Percentiles rank a stretch among this genome's conserved stretches.
These are phyloP conservation scores for Anaeramoeba ignava DNA, from an alignment of 78 protist genomes.

Conservation along the genomic window DNA sequence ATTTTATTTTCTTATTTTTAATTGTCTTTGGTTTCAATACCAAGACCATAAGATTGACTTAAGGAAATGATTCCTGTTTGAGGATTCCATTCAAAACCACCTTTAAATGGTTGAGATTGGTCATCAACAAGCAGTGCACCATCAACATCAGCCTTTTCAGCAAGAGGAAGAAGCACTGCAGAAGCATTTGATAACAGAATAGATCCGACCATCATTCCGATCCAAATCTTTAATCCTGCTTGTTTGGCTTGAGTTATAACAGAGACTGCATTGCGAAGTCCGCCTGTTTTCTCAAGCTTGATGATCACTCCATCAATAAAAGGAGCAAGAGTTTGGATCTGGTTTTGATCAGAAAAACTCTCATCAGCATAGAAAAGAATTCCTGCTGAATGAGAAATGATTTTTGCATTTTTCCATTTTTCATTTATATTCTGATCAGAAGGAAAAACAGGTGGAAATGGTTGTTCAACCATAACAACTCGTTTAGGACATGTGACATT, in stretches of 20 bases:
- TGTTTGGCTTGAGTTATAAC: background rate
- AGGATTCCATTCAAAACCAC: background rate
- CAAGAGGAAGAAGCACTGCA: background rate
- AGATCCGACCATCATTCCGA: slow-evolving; percentile 3
- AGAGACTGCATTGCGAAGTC: background rate
- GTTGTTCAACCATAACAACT: background rate
- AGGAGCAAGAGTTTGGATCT: background rate
- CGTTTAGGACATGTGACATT: background rate
- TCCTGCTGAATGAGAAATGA: background rate
- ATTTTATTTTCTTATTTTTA: too few relatives aligned
- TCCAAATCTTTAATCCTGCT: background rate
- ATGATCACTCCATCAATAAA: background rate
- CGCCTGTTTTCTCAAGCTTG: background rate
- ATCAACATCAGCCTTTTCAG: background rate
- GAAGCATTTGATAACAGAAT: background rate
- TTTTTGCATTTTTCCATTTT: background rate
- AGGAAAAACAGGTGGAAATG: background rate
- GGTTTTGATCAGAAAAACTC: background rate
- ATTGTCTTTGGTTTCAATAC: background rate
- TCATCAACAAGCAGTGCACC: background rate
- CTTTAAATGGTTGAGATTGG: background rate
- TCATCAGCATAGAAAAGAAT: background rate
- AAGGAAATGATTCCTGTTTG: background rate
- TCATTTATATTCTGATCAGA: background rate
- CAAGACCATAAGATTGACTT: background rate